phyloP scores from a whole-genome alignment of 768 basidiomycete genomes.

The Pleurotus ostreatus region DNA sequence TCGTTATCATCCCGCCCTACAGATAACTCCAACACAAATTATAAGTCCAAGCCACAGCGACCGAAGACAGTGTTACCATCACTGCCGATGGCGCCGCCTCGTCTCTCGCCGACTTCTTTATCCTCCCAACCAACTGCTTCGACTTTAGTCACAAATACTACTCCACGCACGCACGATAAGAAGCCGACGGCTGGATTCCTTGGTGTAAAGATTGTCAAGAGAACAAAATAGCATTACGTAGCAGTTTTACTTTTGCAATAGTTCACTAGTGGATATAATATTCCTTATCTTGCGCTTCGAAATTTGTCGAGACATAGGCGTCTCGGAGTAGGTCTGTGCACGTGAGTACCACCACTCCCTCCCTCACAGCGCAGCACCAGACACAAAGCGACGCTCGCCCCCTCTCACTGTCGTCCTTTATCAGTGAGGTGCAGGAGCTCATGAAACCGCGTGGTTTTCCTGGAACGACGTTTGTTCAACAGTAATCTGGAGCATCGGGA shows the following conservation, averaged over 20 bases:
- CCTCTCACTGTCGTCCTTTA: no score
- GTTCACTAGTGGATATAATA: no score
- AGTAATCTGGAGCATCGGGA: not conserved
- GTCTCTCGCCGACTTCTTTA: conserved; percentile 9
- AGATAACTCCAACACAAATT: not conserved
- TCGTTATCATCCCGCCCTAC: conserved; percentile 7
- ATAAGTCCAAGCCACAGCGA: conserved; percentile 2
- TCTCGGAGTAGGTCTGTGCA: no score
- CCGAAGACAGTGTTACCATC: conserved; percentile 19
- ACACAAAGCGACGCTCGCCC: no score
- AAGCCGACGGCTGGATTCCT: not conserved
- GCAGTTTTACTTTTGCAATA: no score
- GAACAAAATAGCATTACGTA: not conserved
- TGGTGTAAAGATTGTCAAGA: conserved; percentile 4
- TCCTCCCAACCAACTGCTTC: conserved; percentile 8
- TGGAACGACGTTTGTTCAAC: not conserved
- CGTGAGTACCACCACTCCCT: no score
- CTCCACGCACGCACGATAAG: conserved; percentile 7
- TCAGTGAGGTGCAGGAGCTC: not conserved
- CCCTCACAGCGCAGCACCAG: no score
- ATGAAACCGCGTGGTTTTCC: not conserved
- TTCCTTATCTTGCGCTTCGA: no score
- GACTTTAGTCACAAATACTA: conserved; percentile 2
- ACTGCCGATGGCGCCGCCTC: conserved; percentile 17
- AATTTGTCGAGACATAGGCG: no score